Evolutionary conservation across 345 rosid genomes (phyloP).

Genomic region (Boechera divaricarpa): DNA sequence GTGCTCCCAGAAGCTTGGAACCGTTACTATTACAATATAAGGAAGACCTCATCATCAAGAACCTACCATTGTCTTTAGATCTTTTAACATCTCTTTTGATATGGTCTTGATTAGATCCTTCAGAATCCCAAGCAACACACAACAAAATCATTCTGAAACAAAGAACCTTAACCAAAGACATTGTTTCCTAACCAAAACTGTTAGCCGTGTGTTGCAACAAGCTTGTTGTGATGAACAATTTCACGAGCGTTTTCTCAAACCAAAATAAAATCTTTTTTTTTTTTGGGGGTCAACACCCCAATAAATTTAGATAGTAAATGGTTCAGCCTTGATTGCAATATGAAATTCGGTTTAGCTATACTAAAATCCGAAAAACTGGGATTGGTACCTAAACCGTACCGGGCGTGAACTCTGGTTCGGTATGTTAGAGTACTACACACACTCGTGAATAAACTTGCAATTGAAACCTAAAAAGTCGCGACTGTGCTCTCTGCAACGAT

Average conservation of each 20-base stretch:
- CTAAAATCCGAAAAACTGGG: neutral
- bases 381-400: slow-evolving; percentile 2
- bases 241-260: neutral
- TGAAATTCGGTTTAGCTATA: slow-evolving; percentile 4
- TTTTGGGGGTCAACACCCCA: neutral
- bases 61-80: neutral
- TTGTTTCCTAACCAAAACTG: neutral
- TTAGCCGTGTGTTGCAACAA: neutral
- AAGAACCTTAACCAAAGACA: slow-evolving; percentile 1
- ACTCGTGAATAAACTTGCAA: neutral
- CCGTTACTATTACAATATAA: neutral
- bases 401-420: slow-evolving; percentile 33
- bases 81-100: neutral
- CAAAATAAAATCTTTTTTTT: neutral
- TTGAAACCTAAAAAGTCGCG: slow-evolving; percentile 34
- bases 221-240: neutral
- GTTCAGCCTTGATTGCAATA: neutral
- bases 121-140: neutral
- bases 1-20: neutral
- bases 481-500: slow-evolving; percentile 14
- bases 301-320: neutral
- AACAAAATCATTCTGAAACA: neutral
- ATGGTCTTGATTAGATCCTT: neutral
- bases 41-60: neutral
- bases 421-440: slow-evolving; percentile 6